phyloP scores from a whole-genome alignment of 1,284 basidiomycete genomes.

The Cryptococcus neoformans region DNA sequence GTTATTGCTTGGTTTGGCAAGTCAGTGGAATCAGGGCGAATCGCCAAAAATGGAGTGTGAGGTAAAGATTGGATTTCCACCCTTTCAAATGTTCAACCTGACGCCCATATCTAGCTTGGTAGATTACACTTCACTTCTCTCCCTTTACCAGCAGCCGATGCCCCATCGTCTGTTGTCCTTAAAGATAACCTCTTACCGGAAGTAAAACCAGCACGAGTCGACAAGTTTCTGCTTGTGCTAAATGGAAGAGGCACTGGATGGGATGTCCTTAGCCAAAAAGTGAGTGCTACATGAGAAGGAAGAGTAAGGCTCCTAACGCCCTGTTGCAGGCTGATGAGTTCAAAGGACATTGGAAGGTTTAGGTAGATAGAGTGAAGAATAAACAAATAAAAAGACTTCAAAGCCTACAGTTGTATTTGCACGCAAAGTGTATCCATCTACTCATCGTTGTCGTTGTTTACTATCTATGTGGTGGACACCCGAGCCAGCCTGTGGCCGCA shows the following conservation, averaged over 20 bases:
- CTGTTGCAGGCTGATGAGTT: constrained; percentile 11
- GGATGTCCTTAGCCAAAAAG: constrained; percentile 21
- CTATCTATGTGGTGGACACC: no score
- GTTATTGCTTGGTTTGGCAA: constrained; percentile 29
- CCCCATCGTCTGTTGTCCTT: background rate
- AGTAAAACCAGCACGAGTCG: constrained; percentile 11
- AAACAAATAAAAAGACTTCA: no score
- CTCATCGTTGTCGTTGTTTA: no score
- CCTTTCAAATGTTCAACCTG: background rate
- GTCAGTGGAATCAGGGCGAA: constrained; percentile 32
- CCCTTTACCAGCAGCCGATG: constrained; percentile 3
- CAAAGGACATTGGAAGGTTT: constrained; percentile 8
- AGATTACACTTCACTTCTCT: constrained; percentile 13
- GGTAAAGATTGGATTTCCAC: constrained; percentile 11
- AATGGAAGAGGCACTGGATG: constrained; percentile 27
- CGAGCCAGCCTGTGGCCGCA: no score
- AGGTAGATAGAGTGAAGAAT: background rate
- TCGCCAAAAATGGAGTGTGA: constrained; percentile 34
- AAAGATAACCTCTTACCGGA: constrained; percentile 13
- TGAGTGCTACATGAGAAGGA: constrained; percentile 7
- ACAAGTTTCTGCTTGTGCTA: constrained; percentile 26
- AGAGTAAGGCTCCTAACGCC: background rate
- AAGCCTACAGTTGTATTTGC: no score
- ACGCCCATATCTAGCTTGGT: constrained; percentile 11
- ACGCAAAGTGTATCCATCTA: no score